Percentiles rank a stretch among this genome's conserved stretches.
phyloP scores from a whole-genome alignment of 2,329 filamentous ascomycete species.

The Rhexocercosporidium sp. region DNA sequence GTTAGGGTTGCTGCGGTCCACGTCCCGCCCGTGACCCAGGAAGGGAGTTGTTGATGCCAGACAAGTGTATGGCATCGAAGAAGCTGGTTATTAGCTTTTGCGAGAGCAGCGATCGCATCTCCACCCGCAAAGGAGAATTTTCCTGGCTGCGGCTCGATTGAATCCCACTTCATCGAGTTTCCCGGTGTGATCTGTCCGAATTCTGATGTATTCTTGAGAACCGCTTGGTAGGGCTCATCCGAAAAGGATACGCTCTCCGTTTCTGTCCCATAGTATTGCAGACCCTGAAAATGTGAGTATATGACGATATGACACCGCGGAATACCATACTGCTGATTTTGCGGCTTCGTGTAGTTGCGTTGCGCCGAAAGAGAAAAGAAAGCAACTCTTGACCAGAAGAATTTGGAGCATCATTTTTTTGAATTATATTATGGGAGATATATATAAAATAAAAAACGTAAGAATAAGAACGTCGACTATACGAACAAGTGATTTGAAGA shows the following conservation, averaged over 20 bases:
- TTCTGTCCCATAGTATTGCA: constrained; percentile 59
- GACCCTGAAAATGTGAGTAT: constrained; percentile 1
- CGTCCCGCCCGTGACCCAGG: constrained; percentile 55
- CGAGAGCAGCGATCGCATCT: constrained; percentile 57
- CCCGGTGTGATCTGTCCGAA: constrained; percentile 70
- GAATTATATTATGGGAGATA: neutral
- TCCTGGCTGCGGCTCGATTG: constrained; percentile 60
- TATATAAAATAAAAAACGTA: neutral
- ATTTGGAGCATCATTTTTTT: neutral
- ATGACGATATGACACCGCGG: neutral
- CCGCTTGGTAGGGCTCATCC: constrained; percentile 59
- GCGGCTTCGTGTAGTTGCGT: constrained; percentile 23
- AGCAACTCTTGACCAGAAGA: constrained; percentile 4
- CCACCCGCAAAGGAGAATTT: constrained; percentile 63
- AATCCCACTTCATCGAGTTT: constrained; percentile 67
- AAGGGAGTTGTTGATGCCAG: constrained; percentile 57
- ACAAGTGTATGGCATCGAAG: constrained; percentile 67
- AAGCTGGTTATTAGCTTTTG: constrained; percentile 54
- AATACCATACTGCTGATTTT: constrained; percentile 17
- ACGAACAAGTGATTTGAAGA: neutral
- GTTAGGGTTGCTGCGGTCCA: constrained; percentile 57
- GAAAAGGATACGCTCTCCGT: constrained; percentile 59
- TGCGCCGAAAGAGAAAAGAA: constrained; percentile 4
- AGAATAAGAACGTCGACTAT: neutral
- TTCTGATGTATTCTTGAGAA: constrained; percentile 59